Base-by-base conservation (phyloP, 1,139 yeast genomes). In the Yamadazyma blattariae region DNA sequence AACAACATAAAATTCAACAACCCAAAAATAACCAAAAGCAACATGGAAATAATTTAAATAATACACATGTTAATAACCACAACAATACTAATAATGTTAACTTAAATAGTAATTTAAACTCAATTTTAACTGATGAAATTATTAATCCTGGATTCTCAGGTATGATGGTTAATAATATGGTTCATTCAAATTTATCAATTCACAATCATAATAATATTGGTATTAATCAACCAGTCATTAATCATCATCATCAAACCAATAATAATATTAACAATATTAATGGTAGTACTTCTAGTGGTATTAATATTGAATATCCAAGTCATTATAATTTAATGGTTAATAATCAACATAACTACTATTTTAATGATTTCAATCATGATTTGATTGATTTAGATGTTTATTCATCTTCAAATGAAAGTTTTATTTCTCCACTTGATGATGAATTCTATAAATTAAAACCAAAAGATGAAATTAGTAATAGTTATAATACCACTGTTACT, bases 381-480 rank as follows among this genome's bases (percentile, higher is more conserved):
- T 29, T 36, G 15, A 24, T 34, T 15, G 41, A 40, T 16, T 27
- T 39, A 16, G 50, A 47, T 17, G 41, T 48, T 17, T 50, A 55
- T 16, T 47, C 51, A 12, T 52, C 62, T 9, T 52, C 60, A 3
- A 49, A 42, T 29, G 67, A 59, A 29, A 56, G 61, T 34, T 51
- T 48, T 33, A 45, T 58, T 9, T 60, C 60, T 35, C 64, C 71
- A 6, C 55, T 71, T 28, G 83, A 77, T 40, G 88, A 82, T 42
- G 90, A 83, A 45, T 61, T 79, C 27, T 80, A 80, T 54, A 74
- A 74, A 36, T 79, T 27, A 3, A 32, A 32, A 15, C 13, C 21
- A 11, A 26, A 29, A 22, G 14, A n/a, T 17, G 12, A 9, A 7
- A 17, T 7, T 15, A 13, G 13, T n/a, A 7, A 7, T 8, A 23